Percentiles rank a stretch among this genome's conserved stretches.
These are phyloP conservation scores for Psidium guajava DNA, from an alignment of 345 rosid genomes.

Conservation along the genomic window DNA sequence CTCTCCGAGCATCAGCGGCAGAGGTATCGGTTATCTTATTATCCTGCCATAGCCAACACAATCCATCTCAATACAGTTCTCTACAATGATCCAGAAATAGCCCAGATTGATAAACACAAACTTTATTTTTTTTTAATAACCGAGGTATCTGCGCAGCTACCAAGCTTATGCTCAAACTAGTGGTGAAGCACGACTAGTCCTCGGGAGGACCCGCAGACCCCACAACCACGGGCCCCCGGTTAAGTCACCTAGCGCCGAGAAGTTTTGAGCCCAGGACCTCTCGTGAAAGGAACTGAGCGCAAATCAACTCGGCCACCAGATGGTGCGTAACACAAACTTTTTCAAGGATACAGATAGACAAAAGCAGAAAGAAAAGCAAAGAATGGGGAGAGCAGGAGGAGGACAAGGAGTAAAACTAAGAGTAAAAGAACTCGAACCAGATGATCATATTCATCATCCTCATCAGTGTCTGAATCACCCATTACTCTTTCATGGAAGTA, in stretches of 20 bases:
- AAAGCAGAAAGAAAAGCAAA: not conserved
- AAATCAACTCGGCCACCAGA: too few relatives aligned
- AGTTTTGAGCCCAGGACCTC: too few relatives aligned
- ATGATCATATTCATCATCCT: slow-evolving; percentile 34
- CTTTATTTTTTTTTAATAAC: too few relatives aligned
- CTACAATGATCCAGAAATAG: not conserved
- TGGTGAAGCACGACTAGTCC: too few relatives aligned
- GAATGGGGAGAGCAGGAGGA: not conserved
- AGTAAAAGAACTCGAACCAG: slow-evolving; percentile 14
- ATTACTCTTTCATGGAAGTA: slow-evolving; percentile 32
- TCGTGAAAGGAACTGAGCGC: too few relatives aligned
- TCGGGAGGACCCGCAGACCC: too few relatives aligned
- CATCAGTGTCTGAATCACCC: slow-evolving; percentile 46
- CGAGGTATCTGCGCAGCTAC: too few relatives aligned
- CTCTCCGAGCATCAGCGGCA: slow-evolving; percentile 43
- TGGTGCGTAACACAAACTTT: too few relatives aligned
- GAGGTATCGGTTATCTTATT: slow-evolving; percentile 32
- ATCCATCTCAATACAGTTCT: not conserved
- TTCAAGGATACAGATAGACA: not conserved
- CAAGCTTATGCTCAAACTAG: too few relatives aligned
- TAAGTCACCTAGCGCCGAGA: too few relatives aligned
- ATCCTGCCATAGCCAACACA: slow-evolving; percentile 15
- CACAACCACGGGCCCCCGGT: too few relatives aligned
- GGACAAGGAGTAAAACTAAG: not conserved
- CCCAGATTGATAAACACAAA: not conserved